Evolutionary conservation across 2,329 filamentous ascomycete species (phyloP).

Genomic region (Aureobasidium sp.): DNA sequence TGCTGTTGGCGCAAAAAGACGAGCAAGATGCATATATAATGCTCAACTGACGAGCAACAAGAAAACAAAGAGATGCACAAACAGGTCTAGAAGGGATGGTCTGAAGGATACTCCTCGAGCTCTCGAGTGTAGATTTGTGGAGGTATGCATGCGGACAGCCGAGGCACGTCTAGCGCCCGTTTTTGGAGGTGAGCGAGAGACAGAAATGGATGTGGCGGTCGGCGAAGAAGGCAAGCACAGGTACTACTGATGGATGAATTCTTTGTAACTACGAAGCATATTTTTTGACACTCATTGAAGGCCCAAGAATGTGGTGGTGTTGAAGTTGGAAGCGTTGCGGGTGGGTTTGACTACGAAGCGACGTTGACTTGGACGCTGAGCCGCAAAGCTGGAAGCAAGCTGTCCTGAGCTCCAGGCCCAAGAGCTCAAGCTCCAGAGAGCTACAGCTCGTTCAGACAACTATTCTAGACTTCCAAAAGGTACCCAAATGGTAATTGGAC

Average conservation of each 20-base stretch:
- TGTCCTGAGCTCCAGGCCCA: conserved; percentile 9
- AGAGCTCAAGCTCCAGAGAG: conserved; percentile 7
- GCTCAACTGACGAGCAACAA: background rate
- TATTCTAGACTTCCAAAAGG: background rate
- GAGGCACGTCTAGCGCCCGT: conserved; percentile 4
- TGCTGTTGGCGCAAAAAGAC: background rate
- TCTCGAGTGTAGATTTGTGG: background rate
- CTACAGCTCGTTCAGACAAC: background rate
- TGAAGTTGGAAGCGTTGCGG: background rate
- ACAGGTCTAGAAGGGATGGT: background rate
- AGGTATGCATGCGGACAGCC: conserved; percentile 3
- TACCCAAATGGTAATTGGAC: background rate
- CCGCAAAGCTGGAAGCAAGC: conserved; percentile 5
- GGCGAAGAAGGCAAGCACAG: background rate
- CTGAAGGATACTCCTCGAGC: background rate
- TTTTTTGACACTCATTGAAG: background rate
- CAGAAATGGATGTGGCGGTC: background rate
- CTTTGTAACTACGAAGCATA: too few relatives aligned
- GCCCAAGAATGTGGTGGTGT: background rate
- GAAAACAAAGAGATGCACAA: too few relatives aligned
- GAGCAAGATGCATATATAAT: conserved; percentile 2
- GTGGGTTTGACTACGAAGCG: background rate
- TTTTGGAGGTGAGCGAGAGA: background rate
- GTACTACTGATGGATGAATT: too few relatives aligned
- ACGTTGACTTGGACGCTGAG: background rate